phyloP scores from a whole-genome alignment of 257 asterid species.

The Lycium ferocissimum region DNA sequence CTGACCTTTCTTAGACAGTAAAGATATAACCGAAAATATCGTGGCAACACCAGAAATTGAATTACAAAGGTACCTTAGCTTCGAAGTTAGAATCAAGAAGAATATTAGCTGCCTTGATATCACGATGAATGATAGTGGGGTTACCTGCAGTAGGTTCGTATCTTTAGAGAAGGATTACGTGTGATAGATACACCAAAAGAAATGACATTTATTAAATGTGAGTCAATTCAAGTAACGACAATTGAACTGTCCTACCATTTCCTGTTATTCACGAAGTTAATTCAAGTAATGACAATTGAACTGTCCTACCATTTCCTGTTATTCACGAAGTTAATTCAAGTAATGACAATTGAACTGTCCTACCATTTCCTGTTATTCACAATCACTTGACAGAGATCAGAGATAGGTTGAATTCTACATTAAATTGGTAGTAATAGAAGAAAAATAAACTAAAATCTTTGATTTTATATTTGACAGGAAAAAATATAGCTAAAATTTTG shows the following conservation, averaged over 20 bases:
- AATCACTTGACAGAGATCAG: background rate
- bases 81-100: constrained; percentile 39
- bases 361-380: background rate
- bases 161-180: background rate
- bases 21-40: background rate
- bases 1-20: background rate
- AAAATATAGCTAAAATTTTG: background rate
- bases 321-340: background rate
- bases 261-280: constrained; percentile 20
- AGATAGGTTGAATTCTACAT: background rate
- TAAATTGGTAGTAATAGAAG: background rate
- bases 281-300: background rate
- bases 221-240: background rate
- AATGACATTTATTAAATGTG: background rate
- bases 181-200: background rate
- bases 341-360: background rate
- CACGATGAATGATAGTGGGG: constrained; percentile 46
- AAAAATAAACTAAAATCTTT: background rate
- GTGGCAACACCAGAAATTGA: background rate
- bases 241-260: background rate
- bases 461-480: constrained; percentile 5
- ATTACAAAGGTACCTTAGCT: constrained; percentile 36
- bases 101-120: constrained; percentile 44
- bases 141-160: constrained; percentile 35
- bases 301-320: background rate